Base-by-base conservation (phyloP, 331 rosid species). In the Saraca asoca region DNA sequence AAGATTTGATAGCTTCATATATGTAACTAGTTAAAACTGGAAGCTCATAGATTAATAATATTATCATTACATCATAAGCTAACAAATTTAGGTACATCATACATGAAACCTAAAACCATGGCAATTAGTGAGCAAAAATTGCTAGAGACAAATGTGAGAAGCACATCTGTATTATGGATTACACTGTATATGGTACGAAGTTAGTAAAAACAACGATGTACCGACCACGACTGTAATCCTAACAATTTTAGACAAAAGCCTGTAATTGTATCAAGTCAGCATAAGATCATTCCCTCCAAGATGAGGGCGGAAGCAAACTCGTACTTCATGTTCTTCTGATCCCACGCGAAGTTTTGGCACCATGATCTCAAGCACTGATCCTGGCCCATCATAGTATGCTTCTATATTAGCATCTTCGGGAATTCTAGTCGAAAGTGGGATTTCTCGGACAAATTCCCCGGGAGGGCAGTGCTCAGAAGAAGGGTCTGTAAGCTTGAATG, bases 301-400 rank as follows among this genome's bases (percentile, higher is more conserved):
- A 78, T 89, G 86, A 71, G 98, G 91, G 61, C 96, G 95, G 12
- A 87, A 92, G 85, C 98, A 89, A 37, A 93, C 96, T 5, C 95
- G 96, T 64, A 93, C 96, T 77, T 93, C 98, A 37, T 89, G 98
- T 74, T 93, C 98, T 78, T 89, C 95, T 2, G 96, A 91, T 46
- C 91, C 96, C 0, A 68, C 82, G 0, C 87, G 89, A 37, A 80
- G 96, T 61, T 88, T 93, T 39, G 95, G 98, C 75, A 93, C 98
- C 94, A 89, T 74, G 80, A 93, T 87, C 88, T 93, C 98, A 5
- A 93, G 95, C 57, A 84, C 87, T 0, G 96, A 89, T 53, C 96
- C 95, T 51, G 98, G 96, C 9, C 91, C 96, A 6, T 93, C 96
- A 33, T 89, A 89, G 62, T 87, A 89, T 29, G 98, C 98, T 73